Base-by-base conservation (phyloP, 2,329 filamentous ascomycete genomes). In the Cercospora beticola region DNA sequence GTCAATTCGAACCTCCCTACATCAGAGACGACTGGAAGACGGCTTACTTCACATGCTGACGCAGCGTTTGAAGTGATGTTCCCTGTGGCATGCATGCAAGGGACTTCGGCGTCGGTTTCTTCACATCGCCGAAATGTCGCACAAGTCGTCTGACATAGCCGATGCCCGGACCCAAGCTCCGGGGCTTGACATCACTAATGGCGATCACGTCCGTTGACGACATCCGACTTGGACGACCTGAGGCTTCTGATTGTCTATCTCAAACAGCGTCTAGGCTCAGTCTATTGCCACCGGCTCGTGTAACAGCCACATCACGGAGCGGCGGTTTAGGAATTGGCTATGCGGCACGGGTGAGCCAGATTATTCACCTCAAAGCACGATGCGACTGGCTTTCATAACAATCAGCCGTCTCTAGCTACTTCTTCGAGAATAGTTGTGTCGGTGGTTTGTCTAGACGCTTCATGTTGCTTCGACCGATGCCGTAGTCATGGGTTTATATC, bases 401-500 rank as follows among this genome's bases (percentile, higher is more conserved):
- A 9, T 57, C 21, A 16, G 30, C 30, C 46, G 62, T 36, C 46
- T 57, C 28, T 10, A 33, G 62, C 56, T 59, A 23, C 28, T 57
- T 57, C 5, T 46, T 61, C 58, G 58, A 68, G 56, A 12, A 31
- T 59, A 59, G 56, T 21, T 14, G n/a, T 36, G 18, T 59, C 28
- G 30, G 28, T 36, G 30, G 49, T 21, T 8, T 23, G 56, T 33
- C 56, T 59, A 59, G 56, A 59, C 28, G 28, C 31, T 59, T 59
- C 56, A 23, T 59, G 28, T 59, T 30, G n/a, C 28, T 59, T 59
- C 56, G 28, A 36, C 49, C 23, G 31, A 59, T 59, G 56, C 16
- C 30, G 30, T 59, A 16, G n/a, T 9, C 26, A 8, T 26, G 23
- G 23, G 12, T 9, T n/a, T 30, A 30, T 56, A 56, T 56, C 23